Conservation (phyloP, 2,329 filamentous ascomycete genomes). For the Lecanoromycetidae sp. region DNA sequence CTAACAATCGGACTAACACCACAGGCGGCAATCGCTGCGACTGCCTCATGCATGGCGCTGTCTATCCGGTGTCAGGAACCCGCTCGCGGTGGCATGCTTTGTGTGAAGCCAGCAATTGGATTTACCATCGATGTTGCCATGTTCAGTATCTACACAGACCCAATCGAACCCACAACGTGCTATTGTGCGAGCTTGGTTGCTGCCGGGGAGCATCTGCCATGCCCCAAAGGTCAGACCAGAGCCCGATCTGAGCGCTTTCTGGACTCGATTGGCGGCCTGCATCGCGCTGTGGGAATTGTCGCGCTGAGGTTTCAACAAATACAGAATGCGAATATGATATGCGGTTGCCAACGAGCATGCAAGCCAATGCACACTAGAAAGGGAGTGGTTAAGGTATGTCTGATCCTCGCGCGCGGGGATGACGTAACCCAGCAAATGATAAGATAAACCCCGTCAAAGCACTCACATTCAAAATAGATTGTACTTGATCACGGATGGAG, state of each 20-base stretch:
- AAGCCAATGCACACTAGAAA: not conserved
- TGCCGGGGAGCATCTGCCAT: conserved; percentile 47
- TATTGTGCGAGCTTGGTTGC: conserved; percentile 42
- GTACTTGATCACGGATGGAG: not conserved
- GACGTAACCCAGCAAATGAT: conserved; percentile 4
- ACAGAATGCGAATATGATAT: not conserved
- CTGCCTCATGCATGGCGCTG: conserved; percentile 43
- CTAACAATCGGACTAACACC: conserved; percentile 35
- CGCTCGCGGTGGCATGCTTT: not conserved
- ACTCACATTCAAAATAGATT: too few species aligned
- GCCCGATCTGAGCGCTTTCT: conserved; percentile 38
- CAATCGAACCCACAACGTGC: conserved; percentile 42
- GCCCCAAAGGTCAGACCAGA: conserved; percentile 40
- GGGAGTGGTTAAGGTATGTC: too few species aligned
- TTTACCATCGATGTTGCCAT: conserved; percentile 44
- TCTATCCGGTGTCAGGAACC: conserved; percentile 23
- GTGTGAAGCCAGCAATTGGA: not conserved
- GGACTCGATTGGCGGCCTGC: conserved; percentile 43
- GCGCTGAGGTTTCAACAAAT: not conserved
- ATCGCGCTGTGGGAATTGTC: conserved; percentile 24
- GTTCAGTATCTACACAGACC: conserved; percentile 44
- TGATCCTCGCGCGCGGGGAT: not conserved
- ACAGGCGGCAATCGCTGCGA: conserved; percentile 34
- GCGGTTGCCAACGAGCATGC: not conserved
- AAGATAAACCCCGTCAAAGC: conserved; percentile 6